Evolutionary conservation across 352 stramenopile genomes (phyloP), one percentile per base, ranked within the genome.

Genomic region (Globisporangium paroecandrum): DNA sequence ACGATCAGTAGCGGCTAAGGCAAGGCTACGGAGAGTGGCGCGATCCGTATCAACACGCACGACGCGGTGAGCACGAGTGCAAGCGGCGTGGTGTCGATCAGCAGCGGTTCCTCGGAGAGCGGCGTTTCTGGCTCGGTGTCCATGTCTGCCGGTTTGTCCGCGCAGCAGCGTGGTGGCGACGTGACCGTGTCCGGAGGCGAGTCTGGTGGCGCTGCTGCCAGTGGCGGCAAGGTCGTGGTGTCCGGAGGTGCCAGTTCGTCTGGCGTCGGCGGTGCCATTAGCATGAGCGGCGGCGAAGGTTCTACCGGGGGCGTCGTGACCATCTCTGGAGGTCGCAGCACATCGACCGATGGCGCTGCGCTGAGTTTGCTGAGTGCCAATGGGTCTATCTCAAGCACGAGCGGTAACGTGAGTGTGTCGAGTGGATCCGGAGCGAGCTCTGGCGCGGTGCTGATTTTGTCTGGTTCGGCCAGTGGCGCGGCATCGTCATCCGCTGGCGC

Each of bases 261-360:
- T 58, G 63, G 53, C 29, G 38, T 58, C 20, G 49, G 49, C 18
- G 34, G 61, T 55, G 10, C 1, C 15, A 10, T 57, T 4, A n/a
- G 15, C 55, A 27, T 62, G 34, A 65, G 34, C 55, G 68, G 65
- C n/a, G 62, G 58, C n/a, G 62, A 67, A 41, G 75, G 69, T 12
- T 71, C 69, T 7, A 73, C 58, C 29, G 72, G 75, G 27, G 13
- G 71, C 41, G 66, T 71, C n/a, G 69, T 70, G 9, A 69, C 73
- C 47, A 69, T 68, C 24, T 65, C 67, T 58, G 69, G 74, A 13
- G 60, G 60, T 46, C 60, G 27, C 27, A 58, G 27, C 49, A 49
- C 49, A 63, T 61, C 27, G 62, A 58, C 27, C 12, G 65, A 64
- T 38, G 61, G 36, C 43, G 68, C 69, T 68, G 72, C 55, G 15